Evolutionary conservation across 768 basidiomycete genomes (phyloP), one percentile per base, ranked within the genome.

Genomic region (Antrodiella citrinella): DNA sequence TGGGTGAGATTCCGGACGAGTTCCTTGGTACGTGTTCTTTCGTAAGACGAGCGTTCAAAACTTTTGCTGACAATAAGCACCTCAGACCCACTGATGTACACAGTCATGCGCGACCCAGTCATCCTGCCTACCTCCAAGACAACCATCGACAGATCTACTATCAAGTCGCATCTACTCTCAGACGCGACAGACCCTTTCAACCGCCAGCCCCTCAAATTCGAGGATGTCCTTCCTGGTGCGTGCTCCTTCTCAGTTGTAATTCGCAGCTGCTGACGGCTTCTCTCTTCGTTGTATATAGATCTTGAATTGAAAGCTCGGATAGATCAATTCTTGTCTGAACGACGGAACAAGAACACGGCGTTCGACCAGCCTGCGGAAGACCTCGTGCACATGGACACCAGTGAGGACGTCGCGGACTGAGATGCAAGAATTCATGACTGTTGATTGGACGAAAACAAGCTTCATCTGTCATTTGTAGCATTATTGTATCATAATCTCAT

Each of bases 121-220:
- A 78, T 81, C 24, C 66, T 99, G 25, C 96, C 96, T 0, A 82
- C 86, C 0, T 97, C 94, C 2, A 75, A 72, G 48, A 71, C 79
- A 0, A 75, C 88, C 26, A 65, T 99, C 40, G 96, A 99, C 65
- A 81, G 89, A 20, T 74, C 86, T 1, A 97, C 94, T 2, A 98
- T 99, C 72, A 95, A 95, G 60, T 87, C 92, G 1, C 93, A 96
- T 65, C 70, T 97, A 26, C 71, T 99, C 18, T 95, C 92, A 0
- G 94, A 96, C 59, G 68, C 83, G 15, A 89, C 82, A 48, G 96
- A 99, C 66, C 96, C 96, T 1, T 99, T 98, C 78, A 99, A 97
- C 67, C 84, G 96, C 23, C 71, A 75, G 26, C 91, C 95, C 1
- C 71, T 96, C 22, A 66, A 72, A 9, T 80, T 93, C 54, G 86